phyloP scores from a whole-genome alignment of 2,329 filamentous ascomycete species.

The Penicillium sp. region DNA sequence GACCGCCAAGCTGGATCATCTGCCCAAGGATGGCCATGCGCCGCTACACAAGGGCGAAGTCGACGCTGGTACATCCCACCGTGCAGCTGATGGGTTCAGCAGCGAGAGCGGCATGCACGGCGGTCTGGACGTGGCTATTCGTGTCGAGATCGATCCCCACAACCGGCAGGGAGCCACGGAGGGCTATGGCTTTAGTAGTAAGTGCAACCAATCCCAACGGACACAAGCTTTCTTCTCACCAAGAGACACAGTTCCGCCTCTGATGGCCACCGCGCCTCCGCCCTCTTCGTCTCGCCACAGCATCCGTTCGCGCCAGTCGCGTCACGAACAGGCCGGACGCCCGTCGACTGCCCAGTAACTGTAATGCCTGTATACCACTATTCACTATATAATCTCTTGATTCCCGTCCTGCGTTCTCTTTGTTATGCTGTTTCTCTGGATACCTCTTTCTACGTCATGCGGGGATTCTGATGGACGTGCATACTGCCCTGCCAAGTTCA shows the following conservation, averaged over 20 bases:
- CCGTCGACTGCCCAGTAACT: conserved; percentile 24
- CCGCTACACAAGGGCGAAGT: conserved; percentile 73
- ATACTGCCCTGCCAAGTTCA: too few relatives aligned
- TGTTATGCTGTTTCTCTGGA: conserved; percentile 4
- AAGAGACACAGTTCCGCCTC: conserved; percentile 16
- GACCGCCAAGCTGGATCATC: conserved; percentile 30
- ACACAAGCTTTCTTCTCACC: background rate
- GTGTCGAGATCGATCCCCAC: conserved; percentile 48
- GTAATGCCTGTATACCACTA: conserved; percentile 5
- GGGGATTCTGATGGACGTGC: too few relatives aligned
- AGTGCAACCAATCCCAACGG: conserved; percentile 20
- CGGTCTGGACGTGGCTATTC: conserved; percentile 46
- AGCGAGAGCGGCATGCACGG: conserved; percentile 38
- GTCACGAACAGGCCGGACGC: conserved; percentile 13
- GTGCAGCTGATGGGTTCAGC: conserved; percentile 58
- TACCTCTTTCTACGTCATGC: conserved; percentile 14
- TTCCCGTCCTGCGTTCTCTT: too few relatives aligned
- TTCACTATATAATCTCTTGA: too few relatives aligned
- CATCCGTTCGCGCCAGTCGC: conserved; percentile 21
- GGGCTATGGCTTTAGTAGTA: conserved; percentile 51
- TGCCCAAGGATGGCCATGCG: conserved; percentile 62
- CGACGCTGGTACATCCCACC: conserved; percentile 73
- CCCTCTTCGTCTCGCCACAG: conserved; percentile 17
- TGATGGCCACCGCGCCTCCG: conserved; percentile 20
- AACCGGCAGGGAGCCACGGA: conserved; percentile 43